Base-by-base conservation (phyloP, 2,329 filamentous ascomycete genomes). In the Fusarium camptoceras region DNA sequence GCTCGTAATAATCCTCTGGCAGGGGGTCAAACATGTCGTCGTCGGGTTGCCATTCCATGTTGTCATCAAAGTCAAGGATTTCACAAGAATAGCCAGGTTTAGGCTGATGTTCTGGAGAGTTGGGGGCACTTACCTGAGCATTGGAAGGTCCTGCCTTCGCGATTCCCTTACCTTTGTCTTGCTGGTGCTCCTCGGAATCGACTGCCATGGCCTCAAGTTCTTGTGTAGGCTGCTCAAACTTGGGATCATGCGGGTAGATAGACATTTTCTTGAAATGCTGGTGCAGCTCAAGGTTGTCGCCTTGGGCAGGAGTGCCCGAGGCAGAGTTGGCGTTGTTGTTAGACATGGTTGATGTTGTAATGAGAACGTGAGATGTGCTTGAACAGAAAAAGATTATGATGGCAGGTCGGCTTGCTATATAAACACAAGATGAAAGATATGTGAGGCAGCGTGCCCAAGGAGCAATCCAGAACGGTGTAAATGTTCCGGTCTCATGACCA, bases 391-490 rank as follows among this genome's bases (percentile, higher is more conserved):
- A 5, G 10, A 4, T 12, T 7, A 0, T 12, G 10, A 7, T n/a
- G 3, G 10, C 6, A 3, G 3, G 1, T 4, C 7, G 18, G 6
- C 34, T 1, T 12, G 6, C 34, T 37, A 37, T 37, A 34, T 34
- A 34, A 5, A 16, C 30, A 34, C 3, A 8, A 15, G 15, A 31
- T 8, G 0, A 2, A 9, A 5, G 15, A 34, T 16, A 1, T 34
- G 1, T 8, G 8, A 10, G 5, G 31, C 16, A 10, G 8, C 18
- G 3, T 11, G 34, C 9, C 18, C 10, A n/a, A 3, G 34, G 18
- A 37, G 12, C 10, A 37, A 2, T 0, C 0, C 10, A 37, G 34
- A n/a, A n/a, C 10, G 18, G 4, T 11, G 4, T 1, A 0, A 0
- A n/a, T 37, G 34, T 37, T 37, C 18, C 2, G 1, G 6, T 12